Evolutionary conservation across 169 alveolate genomes (phyloP).

Genomic region (Plasmodium vinckei): DNA sequence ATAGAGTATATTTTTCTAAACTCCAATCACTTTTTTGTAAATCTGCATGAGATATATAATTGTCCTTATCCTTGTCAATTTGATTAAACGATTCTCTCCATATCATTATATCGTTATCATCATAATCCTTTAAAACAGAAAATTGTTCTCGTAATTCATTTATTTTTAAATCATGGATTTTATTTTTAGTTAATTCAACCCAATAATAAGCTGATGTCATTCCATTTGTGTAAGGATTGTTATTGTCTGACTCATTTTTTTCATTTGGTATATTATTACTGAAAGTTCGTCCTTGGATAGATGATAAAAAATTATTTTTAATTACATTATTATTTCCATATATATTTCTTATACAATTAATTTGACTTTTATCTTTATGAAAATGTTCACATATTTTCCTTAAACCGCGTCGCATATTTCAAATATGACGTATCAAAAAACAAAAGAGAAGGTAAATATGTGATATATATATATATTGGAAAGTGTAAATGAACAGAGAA

Average conservation of each 20-base stretch:
- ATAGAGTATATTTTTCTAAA: constrained; percentile 58
- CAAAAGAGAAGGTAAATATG: background rate
- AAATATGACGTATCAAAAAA: background rate
- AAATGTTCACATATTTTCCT: constrained; percentile 2
- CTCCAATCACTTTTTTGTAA: constrained; percentile 80
- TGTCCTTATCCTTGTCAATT: constrained; percentile 79
- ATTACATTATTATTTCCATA: background rate
- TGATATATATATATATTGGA: background rate
- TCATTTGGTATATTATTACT: too few species aligned
- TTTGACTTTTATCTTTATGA: background rate
- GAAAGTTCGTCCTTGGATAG: background rate
- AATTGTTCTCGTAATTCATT: constrained; percentile 76
- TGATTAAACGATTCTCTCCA: constrained; percentile 79
- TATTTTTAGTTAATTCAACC: constrained; percentile 66
- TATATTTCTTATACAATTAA: background rate
- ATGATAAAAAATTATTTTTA: background rate
- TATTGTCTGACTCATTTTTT: background rate
- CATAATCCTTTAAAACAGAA: constrained; percentile 38
- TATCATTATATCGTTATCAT: constrained; percentile 66
- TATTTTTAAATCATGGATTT: constrained; percentile 71
- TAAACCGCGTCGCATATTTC: constrained; percentile 33
- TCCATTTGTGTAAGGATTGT: background rate
- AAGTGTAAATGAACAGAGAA: background rate
- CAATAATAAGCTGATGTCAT: constrained; percentile 44
- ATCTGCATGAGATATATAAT: constrained; percentile 81